A percentile compares a stretch with the other conserved stretches of the same genome.
These are phyloP conservation scores for Podila verticillata DNA, from an alignment of 192 early-diverging fungal species.

Conservation along the genomic window DNA sequence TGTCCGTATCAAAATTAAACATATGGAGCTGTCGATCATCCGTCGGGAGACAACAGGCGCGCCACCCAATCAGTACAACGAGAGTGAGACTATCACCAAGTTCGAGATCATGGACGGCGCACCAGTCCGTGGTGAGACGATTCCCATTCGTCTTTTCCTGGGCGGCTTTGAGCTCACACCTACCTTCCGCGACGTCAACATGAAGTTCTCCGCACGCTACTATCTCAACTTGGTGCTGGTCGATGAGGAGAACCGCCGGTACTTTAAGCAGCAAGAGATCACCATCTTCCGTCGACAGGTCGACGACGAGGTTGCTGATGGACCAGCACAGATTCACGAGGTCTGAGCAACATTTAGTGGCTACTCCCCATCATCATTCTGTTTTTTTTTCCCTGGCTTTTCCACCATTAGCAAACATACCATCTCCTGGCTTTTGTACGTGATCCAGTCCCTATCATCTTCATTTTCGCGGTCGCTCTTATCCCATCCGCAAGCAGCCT, in stretches of 20 bases:
- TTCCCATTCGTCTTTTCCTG: constrained; percentile 97
- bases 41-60: constrained; percentile 96
- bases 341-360: constrained; percentile 1
- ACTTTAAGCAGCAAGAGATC: constrained; percentile 99
- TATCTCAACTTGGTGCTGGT: constrained; percentile 98
- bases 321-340: constrained; percentile 6
- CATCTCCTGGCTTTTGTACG: too few relatives aligned
- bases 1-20: constrained; percentile 99
- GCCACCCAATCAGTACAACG: constrained; percentile 97
- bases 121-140: constrained; percentile 95
- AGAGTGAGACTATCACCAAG: constrained; percentile 98
- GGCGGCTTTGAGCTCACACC: constrained; percentile 98
- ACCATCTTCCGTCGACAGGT: constrained; percentile 76
- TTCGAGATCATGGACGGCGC: constrained; percentile 99
- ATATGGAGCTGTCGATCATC: constrained; percentile 99
- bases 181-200: constrained; percentile 99
- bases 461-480: too few relatives aligned
- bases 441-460: too few relatives aligned
- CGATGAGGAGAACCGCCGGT: constrained; percentile 98
- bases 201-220: constrained; percentile 98
- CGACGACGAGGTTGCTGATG: constrained; percentile 27
- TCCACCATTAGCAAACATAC: background rate
- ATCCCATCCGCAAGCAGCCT: too few relatives aligned
- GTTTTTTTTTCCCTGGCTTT: background rate
- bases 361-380: background rate